A percentile compares a stretch with the other conserved stretches of the same genome.
Conservation (phyloP, 2,329 filamentous ascomycete species). For the Chaetomiaceae sp. region DNA sequence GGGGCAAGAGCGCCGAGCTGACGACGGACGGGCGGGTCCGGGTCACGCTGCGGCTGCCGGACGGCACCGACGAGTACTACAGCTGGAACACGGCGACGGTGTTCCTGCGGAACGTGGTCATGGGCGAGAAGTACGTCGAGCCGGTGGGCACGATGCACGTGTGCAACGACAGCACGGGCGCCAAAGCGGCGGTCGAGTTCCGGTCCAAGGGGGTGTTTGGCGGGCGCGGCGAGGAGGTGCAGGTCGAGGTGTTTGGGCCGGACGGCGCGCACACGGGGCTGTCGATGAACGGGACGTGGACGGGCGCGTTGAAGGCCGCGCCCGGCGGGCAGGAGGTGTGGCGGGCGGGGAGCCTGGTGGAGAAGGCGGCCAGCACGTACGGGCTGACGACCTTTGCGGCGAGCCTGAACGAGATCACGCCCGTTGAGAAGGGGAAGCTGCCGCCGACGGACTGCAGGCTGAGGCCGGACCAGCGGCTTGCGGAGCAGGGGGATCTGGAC, state of each 20-base stretch:
- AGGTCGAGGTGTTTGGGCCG: conserved; percentile 65
- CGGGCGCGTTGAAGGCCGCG: conserved; percentile 51
- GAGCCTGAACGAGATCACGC: conserved; percentile 79
- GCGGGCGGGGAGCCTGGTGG: conserved; percentile 72
- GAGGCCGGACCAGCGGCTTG: conserved; percentile 79
- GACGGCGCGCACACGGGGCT: conserved; percentile 62
- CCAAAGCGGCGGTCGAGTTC: conserved; percentile 83
- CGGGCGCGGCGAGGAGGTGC: conserved; percentile 84
- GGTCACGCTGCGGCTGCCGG: conserved; percentile 61
- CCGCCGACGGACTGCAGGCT: conserved; percentile 79
- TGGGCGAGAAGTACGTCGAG: conserved; percentile 97
- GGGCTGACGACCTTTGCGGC: conserved; percentile 86
- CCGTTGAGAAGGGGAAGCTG: conserved; percentile 68
- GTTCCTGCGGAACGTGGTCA: conserved; percentile 92
- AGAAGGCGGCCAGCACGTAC: conserved; percentile 74
- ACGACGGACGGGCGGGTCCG: conserved; percentile 86
- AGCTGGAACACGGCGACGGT: conserved; percentile 85
- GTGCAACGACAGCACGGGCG: conserved; percentile 75
- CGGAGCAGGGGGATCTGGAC: conserved; percentile 78
- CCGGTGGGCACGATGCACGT: conserved; percentile 88
- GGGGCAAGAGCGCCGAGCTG: conserved; percentile 94
- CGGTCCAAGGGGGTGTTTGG: conserved; percentile 97
- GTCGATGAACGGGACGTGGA: conserved; percentile 81
- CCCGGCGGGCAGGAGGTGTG: conserved; percentile 70
- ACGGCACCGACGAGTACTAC: conserved; percentile 74